Evolutionary conservation across 345 rosid genomes (phyloP), one percentile per base, ranked within the genome.

Genomic region (Draba incana): DNA sequence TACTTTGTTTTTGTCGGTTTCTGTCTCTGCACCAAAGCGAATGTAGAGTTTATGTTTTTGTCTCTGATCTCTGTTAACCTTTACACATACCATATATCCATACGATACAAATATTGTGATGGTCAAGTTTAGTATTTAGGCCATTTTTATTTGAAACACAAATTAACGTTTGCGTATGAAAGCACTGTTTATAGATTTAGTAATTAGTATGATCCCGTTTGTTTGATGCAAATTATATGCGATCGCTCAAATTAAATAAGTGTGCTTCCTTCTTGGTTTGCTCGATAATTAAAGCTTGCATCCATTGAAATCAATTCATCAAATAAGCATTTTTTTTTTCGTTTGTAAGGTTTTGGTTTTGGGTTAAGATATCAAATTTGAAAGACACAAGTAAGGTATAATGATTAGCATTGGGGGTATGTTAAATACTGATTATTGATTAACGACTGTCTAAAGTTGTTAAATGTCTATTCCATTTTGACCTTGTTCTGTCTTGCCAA

Each of bases 1-100:
- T 65, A 50, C n/a, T 64, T 64, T 66, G 71, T 59, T 66, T 42
- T 51, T 73, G 59, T 72, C 64, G 66, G 58, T 16, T 65, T 64
- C 57, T 72, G 66, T 57, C 46, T 52, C 31, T 49, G 39, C 77
- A 31, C 31, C 53, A 42, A 41, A 30, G 23, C 44, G 38, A 49
- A 56, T 20, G 57, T 57, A 20, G 57, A 30, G 4, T 47, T 56
- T 64, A 7, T 46, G 31, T 56, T 54, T 39, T 45, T 53, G 53
- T 24, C 11, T 33, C 23, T 62, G 35, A 50, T 67, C 61, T 37
- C 33, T 0, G 27, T 8, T 35, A 64, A 61, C 51, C 14, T 20
- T 33, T 45, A 45, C 20, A 47, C 42, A 48, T n/a, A n/a, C 47
- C 49, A 57, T 12, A 66, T 53, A 42, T 44, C 24, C 54, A 45